Conservation (phyloP, 2,329 filamentous ascomycete species). For the Cyphellophora attinorum region DNA sequence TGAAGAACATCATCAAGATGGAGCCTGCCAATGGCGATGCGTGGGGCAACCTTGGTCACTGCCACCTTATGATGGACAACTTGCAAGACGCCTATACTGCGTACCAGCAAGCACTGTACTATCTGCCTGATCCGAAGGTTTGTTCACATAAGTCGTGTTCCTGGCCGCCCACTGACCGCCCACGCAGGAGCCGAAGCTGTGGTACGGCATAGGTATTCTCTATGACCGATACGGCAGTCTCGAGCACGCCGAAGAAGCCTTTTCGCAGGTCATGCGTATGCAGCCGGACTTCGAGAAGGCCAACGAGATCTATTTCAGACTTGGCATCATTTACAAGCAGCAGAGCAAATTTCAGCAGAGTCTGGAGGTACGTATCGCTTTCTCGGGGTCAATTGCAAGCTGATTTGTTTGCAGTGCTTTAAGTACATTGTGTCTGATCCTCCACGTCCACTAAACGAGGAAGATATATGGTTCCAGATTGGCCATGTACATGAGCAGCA, state of each 20-base stretch:
- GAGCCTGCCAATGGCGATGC: constrained; percentile 86
- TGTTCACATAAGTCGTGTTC: constrained; percentile 17
- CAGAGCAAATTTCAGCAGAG: constrained; percentile 89
- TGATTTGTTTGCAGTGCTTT: constrained; percentile 61
- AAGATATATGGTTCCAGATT: constrained; percentile 99
- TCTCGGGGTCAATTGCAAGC: constrained; percentile 3
- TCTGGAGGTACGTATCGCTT: constrained; percentile 58
- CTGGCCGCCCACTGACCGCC: not conserved
- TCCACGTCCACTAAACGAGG: constrained; percentile 83
- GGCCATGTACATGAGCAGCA: constrained; percentile 98
- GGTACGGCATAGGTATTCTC: constrained; percentile 97
- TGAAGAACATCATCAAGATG: constrained; percentile 82
- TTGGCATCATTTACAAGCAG: constrained; percentile 99
- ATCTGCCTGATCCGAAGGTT: constrained; percentile 87
- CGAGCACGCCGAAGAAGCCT: constrained; percentile 95
- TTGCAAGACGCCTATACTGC: constrained; percentile 93
- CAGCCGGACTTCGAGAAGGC: constrained; percentile 96
- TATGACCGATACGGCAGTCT: constrained; percentile 95
- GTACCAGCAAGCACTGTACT: constrained; percentile 90
- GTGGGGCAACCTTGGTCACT: constrained; percentile 96
- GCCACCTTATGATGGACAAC: constrained; percentile 98
- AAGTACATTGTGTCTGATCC: constrained; percentile 94
- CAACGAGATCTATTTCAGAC: constrained; percentile 95
- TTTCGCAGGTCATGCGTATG: constrained; percentile 98
- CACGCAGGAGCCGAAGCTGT: constrained; percentile 82